A percentile compares a stretch with the other conserved stretches of the same genome.
These are phyloP conservation scores for Borealophlyctis nickersoniae DNA, from an alignment of 192 early-diverging fungal genomes.

Conservation along the genomic window DNA sequence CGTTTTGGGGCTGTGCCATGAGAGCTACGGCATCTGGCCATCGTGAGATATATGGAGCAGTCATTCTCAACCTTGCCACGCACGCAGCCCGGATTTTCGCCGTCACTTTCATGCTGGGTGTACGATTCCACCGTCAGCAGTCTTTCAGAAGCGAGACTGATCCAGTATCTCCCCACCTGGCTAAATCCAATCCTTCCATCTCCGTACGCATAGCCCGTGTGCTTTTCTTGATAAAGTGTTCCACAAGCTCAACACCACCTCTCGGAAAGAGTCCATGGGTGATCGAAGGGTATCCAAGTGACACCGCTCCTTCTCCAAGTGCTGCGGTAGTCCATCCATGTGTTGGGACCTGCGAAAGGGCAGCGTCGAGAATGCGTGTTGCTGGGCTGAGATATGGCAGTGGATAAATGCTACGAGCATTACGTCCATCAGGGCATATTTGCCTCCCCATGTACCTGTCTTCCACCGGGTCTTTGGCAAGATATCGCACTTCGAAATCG, in stretches of 20 bases:
- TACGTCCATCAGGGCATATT: not conserved
- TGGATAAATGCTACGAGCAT: not conserved
- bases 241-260: constrained; percentile 68
- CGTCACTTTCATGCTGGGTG: constrained; percentile 36
- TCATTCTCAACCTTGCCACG: constrained; percentile 64
- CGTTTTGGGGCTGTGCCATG: constrained; percentile 77
- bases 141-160: not conserved
- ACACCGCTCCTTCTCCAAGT: constrained; percentile 58
- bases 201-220: constrained; percentile 57
- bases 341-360: constrained; percentile 64
- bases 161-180: constrained; percentile 8
- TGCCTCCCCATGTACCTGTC: not conserved
- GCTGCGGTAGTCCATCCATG: constrained; percentile 75
- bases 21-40: constrained; percentile 81
- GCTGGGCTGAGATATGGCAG: not conserved
- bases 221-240: constrained; percentile 70
- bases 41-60: constrained; percentile 62
- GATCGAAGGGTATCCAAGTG: constrained; percentile 67
- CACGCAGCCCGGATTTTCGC: constrained; percentile 59
- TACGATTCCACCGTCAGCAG: not conserved
- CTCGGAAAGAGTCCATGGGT: constrained; percentile 65
- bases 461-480: not conserved
- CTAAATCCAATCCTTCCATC: constrained; percentile 58
- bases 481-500: not conserved
- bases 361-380: constrained; percentile 52